These are phyloP conservation scores for Talaromyces trachyspermus DNA, from an alignment of 495 filamentous ascomycete species.

Conservation along the genomic window DNA sequence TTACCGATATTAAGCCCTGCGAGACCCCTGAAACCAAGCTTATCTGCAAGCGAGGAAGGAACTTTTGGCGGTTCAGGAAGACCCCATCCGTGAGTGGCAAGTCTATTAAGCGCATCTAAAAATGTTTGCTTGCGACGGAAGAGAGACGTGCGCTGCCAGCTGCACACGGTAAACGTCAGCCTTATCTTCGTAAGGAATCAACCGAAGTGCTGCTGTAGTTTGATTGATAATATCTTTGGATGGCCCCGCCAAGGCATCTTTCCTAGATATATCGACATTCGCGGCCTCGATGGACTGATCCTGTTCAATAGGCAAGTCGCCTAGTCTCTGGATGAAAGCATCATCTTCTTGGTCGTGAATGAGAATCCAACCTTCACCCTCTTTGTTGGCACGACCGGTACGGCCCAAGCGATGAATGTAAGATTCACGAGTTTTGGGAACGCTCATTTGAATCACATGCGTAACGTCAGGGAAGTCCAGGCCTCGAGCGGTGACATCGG, in stretches of 20 bases:
- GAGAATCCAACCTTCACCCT: slow-evolving; percentile 75
- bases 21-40: slow-evolving; percentile 37
- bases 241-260: slow-evolving; percentile 19
- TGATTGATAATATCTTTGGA: slow-evolving; percentile 26
- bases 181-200: slow-evolving; percentile 33
- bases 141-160: slow-evolving; percentile 28
- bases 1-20: slow-evolving; percentile 37
- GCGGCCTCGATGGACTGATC: slow-evolving; percentile 41
- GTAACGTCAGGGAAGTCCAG: slow-evolving; percentile 73
- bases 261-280: slow-evolving; percentile 43
- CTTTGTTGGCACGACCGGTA: slow-evolving; percentile 65
- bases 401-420: slow-evolving; percentile 72
- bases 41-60: slow-evolving; percentile 26
- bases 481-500: slow-evolving; percentile 90
- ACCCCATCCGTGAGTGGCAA: slow-evolving; percentile 53
- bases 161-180: slow-evolving; percentile 45
- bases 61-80: slow-evolving; percentile 51
- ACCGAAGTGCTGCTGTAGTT: slow-evolving; percentile 26
- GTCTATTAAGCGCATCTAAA: slow-evolving; percentile 53
- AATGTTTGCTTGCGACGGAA: slow-evolving; percentile 27
- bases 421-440: slow-evolving; percentile 53
- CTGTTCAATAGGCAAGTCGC: slow-evolving; percentile 59
- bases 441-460: slow-evolving; percentile 63
- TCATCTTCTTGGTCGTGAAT: slow-evolving; percentile 51
- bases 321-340: slow-evolving; percentile 42